Evolutionary conservation across 192 early-diverging fungal species (phyloP).

Genomic region (Gamsiella multidivaricata): DNA sequence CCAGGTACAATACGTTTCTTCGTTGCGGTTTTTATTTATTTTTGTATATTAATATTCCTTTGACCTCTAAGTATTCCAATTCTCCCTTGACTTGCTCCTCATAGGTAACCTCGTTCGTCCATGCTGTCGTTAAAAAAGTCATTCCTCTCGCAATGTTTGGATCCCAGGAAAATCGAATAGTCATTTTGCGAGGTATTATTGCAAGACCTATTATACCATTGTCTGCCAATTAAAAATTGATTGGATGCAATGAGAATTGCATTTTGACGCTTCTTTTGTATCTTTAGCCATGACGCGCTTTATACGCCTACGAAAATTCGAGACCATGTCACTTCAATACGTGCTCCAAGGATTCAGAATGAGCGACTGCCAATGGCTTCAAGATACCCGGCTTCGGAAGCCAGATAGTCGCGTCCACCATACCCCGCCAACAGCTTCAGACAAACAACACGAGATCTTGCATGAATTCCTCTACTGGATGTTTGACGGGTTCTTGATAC

Average conservation of each 20-base stretch:
- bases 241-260: not conserved
- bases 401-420: conserved; percentile 12
- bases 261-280: not conserved
- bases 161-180: conserved; percentile 62
- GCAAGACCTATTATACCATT: not conserved
- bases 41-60: too few species aligned
- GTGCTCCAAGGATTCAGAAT: conserved; percentile 67
- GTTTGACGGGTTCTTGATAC: conserved; percentile 66
- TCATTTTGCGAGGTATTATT: conserved; percentile 59
- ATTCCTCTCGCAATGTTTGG: conserved; percentile 76
- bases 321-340: conserved; percentile 68
- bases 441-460: conserved; percentile 67
- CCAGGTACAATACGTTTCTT: not conserved
- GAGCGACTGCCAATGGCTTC: conserved; percentile 42
- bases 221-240: not conserved
- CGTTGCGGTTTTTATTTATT: not conserved
- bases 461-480: conserved; percentile 76
- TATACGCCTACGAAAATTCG: conserved; percentile 67
- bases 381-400: not conserved
- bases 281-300: conserved; percentile 62
- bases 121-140: conserved; percentile 59
- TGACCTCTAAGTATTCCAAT: not conserved
- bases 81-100: conserved; percentile 4
- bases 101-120: conserved; percentile 61
- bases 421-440: conserved; percentile 55